These are phyloP conservation scores for Venustampulla echinocandica DNA, from an alignment of 495 filamentous ascomycete species.

Conservation along the genomic window DNA sequence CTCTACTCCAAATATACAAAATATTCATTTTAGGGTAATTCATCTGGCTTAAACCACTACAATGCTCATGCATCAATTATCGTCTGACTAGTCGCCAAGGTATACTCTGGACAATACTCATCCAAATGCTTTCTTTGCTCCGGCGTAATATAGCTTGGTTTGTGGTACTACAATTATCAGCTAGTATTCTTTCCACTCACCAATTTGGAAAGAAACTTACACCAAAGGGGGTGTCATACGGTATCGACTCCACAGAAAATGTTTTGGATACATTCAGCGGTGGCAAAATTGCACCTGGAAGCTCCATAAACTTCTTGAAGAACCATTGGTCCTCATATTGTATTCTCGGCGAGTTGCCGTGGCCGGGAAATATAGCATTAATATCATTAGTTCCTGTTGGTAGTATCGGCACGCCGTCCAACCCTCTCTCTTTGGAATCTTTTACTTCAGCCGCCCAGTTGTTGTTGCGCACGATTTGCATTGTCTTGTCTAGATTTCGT, in stretches of 20 bases:
- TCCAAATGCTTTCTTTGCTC: not conserved
- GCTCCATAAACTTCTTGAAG: not conserved
- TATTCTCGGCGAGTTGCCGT: not conserved
- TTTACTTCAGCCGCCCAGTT: too few relatives aligned
- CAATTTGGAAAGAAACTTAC: not conserved
- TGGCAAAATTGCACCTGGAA: not conserved
- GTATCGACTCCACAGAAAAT: not conserved
- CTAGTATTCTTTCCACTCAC: not conserved
- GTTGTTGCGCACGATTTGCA: too few relatives aligned
- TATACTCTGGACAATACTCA: not conserved
- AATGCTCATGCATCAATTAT: too few relatives aligned
- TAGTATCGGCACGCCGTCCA: not conserved
- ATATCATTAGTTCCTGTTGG: not conserved
- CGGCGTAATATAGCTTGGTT: too few relatives aligned
- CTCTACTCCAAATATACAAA: too few relatives aligned
- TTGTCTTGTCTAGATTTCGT: conserved; percentile 2
- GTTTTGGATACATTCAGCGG: not conserved
- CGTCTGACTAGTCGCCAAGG: not conserved
- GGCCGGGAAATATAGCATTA: not conserved
- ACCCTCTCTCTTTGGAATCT: too few relatives aligned
- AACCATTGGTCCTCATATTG: not conserved
- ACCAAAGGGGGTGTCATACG: not conserved
- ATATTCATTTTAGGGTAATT: too few relatives aligned
- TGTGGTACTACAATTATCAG: too few relatives aligned
- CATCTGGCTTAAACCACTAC: too few relatives aligned